Percentiles rank a stretch among this genome's conserved stretches.
These are phyloP conservation scores for Geotrichum carabidarum DNA, from an alignment of 1,139 yeast genomes.

Conservation along the genomic window DNA sequence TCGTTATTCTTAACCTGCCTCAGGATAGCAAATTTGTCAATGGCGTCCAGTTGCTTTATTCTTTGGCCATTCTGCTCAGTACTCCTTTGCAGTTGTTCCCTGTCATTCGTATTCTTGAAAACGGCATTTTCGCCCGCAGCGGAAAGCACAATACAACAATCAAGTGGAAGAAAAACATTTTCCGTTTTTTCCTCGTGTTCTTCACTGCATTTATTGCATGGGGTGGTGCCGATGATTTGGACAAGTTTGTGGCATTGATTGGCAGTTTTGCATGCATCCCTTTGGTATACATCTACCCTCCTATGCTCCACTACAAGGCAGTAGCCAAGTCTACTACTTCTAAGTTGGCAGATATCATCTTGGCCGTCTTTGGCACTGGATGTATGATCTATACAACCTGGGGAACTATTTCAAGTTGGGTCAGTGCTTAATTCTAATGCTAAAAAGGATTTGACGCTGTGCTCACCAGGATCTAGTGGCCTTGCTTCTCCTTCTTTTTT, in stretches of 20 bases:
- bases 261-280: constrained; percentile 97
- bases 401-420: constrained; percentile 45
- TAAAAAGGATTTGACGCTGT: too few relatives aligned
- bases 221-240: constrained; percentile 67
- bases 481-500: too few relatives aligned
- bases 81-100: constrained; percentile 93
- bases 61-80: constrained; percentile 79
- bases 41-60: constrained; percentile 71
- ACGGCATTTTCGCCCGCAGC: constrained; percentile 52
- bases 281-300: constrained; percentile 89
- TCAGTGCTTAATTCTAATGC: constrained; percentile 8
- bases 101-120: constrained; percentile 73
- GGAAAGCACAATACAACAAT: constrained; percentile 67
- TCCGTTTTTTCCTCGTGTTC: constrained; percentile 60
- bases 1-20: constrained; percentile 81
- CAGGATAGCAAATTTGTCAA: constrained; percentile 59
- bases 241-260: constrained; percentile 84
- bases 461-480: too few relatives aligned
- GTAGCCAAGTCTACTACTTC: constrained; percentile 31
- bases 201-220: constrained; percentile 65
- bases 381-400: constrained; percentile 60
- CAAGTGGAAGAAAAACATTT: constrained; percentile 81
- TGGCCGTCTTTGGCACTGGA: constrained; percentile 45
- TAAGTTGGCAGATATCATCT: constrained; percentile 38
- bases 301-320: constrained; percentile 63